phyloP scores from a whole-genome alignment of 176 grass and related monocot genomes.

The Thinopyrum elongatum region DNA sequence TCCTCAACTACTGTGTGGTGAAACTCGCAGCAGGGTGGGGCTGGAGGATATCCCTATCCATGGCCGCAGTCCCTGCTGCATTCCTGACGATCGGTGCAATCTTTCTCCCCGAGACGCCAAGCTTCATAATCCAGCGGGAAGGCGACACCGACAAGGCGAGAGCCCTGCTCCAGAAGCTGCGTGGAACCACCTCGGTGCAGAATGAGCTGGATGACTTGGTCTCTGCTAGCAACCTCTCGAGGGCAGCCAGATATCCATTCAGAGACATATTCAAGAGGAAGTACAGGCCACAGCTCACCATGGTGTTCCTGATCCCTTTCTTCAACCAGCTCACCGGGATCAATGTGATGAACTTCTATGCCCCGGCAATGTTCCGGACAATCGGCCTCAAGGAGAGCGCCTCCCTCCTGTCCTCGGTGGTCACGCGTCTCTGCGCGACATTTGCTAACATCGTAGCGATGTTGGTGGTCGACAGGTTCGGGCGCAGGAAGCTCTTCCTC shows the following conservation, averaged over 20 bases:
- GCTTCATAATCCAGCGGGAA: constrained; percentile 56
- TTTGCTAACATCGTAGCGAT: constrained; percentile 69
- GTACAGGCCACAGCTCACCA: constrained; percentile 74
- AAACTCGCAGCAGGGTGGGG: constrained; percentile 51
- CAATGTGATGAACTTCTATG: constrained; percentile 81
- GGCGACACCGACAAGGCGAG: constrained; percentile 46
- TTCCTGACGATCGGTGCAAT: constrained; percentile 59
- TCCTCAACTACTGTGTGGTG: constrained; percentile 77
- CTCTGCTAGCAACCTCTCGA: constrained; percentile 47
- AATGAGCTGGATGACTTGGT: constrained; percentile 82
- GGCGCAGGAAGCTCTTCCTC: constrained; percentile 58
- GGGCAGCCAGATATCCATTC: constrained; percentile 40
- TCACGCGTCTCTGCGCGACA: constrained; percentile 59
- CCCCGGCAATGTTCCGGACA: constrained; percentile 59
- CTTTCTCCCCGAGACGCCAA: constrained; percentile 86
- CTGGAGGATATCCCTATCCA: constrained; percentile 82
- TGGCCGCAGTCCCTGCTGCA: constrained; percentile 68
- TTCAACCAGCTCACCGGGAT: constrained; percentile 79
- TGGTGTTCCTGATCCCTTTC: constrained; percentile 59
- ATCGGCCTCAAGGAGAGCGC: constrained; percentile 54
- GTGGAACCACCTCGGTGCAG: constrained; percentile 57
- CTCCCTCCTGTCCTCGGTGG: constrained; percentile 49
- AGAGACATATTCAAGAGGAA: constrained; percentile 55
- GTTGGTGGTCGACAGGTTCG: constrained; percentile 55
- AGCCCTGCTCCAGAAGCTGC: constrained; percentile 59